A percentile compares a stretch with the other conserved stretches of the same genome.
Conservation (phyloP, 1,139 yeast species). For the Groenewaldozyma auringiensis region DNA sequence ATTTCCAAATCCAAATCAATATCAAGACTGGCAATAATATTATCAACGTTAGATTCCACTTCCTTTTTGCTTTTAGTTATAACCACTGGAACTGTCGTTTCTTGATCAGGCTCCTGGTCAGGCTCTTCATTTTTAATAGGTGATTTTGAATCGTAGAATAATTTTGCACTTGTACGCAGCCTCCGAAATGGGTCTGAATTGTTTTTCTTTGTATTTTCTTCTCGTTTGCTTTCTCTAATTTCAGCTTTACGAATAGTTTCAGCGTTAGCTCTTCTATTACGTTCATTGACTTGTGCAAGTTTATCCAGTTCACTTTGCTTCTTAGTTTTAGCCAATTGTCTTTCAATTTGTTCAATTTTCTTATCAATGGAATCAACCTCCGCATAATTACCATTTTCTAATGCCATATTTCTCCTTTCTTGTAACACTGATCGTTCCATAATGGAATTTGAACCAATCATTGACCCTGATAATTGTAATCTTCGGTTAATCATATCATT, state of each 20-base stretch:
- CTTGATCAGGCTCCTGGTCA: slow-evolving; percentile 15
- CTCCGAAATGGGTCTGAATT: slow-evolving; percentile 83
- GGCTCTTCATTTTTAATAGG: slow-evolving; percentile 19
- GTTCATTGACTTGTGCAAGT: slow-evolving; percentile 61
- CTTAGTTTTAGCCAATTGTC: slow-evolving; percentile 19
- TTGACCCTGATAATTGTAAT: slow-evolving; percentile 48
- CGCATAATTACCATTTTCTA: slow-evolving; percentile 50
- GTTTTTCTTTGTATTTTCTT: slow-evolving; percentile 38
- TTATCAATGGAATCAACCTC: slow-evolving; percentile 48
- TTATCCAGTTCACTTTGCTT: slow-evolving; percentile 26
- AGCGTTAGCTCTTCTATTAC: slow-evolving; percentile 77
- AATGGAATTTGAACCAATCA: slow-evolving; percentile 70
- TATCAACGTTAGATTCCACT: slow-evolving; percentile 34
- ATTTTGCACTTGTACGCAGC: slow-evolving; percentile 75
- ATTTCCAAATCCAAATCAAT: slow-evolving; percentile 38
- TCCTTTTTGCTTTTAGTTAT: slow-evolving; percentile 6
- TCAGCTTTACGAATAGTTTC: slow-evolving; percentile 77
- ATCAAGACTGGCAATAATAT: slow-evolving; percentile 39
- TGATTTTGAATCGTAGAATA: slow-evolving; percentile 49
- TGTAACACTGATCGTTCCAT: slow-evolving; percentile 63
- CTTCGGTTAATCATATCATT: slow-evolving; percentile 73
- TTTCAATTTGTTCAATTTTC: slow-evolving; percentile 40
- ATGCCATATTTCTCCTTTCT: slow-evolving; percentile 71
- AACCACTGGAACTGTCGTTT: slow-evolving; percentile 29
- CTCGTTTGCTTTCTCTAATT: slow-evolving; percentile 49